Percentiles rank a stretch among this genome's conserved stretches.
These are phyloP conservation scores for Ceratocystis ficicola DNA, from an alignment of 2,329 filamentous ascomycete genomes.

Conservation along the genomic window DNA sequence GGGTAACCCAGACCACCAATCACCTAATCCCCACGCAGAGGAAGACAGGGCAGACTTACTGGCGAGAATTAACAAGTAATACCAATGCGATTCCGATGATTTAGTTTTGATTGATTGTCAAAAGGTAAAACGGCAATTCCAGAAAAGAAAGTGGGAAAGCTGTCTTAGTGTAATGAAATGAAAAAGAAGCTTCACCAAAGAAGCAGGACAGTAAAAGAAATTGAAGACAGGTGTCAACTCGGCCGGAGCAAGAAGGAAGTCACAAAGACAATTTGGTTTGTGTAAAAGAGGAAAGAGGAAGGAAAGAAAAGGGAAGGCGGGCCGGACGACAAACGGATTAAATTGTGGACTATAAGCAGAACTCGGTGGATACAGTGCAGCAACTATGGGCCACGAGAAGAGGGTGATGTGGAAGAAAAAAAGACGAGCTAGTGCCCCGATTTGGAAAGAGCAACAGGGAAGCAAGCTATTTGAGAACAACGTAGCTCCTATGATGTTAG, in stretches of 20 bases:
- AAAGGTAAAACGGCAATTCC: background rate
- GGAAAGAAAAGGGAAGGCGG: conserved; percentile 12
- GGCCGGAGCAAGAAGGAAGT: conserved; percentile 16
- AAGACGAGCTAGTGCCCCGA: background rate
- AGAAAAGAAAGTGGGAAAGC: conserved; percentile 6
- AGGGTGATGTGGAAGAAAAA: conserved; percentile 23
- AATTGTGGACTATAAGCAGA: conserved; percentile 13
- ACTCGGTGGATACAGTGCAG: background rate
- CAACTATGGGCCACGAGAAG: conserved; percentile 15
- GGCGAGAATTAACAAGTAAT: conserved; percentile 10
- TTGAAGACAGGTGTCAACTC: conserved; percentile 11
- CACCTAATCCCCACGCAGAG: background rate
- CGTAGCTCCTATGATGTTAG: background rate
- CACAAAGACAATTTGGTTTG: background rate
- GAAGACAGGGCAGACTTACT: conserved; percentile 9
- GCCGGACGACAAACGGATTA: background rate
- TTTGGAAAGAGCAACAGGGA: background rate
- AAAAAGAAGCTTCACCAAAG: conserved; percentile 7
- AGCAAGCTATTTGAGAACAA: background rate
- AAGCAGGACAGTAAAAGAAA: background rate
- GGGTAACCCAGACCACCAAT: background rate
- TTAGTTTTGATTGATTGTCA: background rate
- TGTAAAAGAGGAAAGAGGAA: conserved; percentile 7
- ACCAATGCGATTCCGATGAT: background rate
- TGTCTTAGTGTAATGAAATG: conserved; percentile 5